Base-by-base conservation (phyloP, 2,329 filamentous ascomycete genomes). In the Pseudogymnoascus sp. region DNA sequence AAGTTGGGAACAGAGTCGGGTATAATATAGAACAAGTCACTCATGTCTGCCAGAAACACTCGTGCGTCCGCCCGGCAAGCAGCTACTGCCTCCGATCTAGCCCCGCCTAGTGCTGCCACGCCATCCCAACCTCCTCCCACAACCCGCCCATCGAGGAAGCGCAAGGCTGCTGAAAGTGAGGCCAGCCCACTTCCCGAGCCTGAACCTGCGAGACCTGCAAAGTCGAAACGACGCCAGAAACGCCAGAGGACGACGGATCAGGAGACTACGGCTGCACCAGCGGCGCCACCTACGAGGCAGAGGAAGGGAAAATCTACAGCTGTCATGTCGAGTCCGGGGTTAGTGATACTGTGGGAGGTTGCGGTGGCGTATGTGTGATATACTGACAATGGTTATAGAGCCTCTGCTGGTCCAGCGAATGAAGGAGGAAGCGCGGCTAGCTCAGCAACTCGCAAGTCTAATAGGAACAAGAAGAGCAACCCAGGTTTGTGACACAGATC, bases 11-110 rank as follows among this genome's bases (percentile, higher is more conserved):
- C 16, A 44, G 59, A 60, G 44, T 42, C 40, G 53, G 64, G 63
- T 61, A 64, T 18, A 36, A 28, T 65, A 42, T 40, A 66, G 64
- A 63, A 59, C 67, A 70, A 64, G 67, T 81, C 50, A 88, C 90
- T 93, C 87, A 97, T 96, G 92, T 91, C 90, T 86, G 82, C 87
- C 85, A 97, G 93, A 90, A 88, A 95, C 73, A 97, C 93, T 83
- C 91, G 93, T 82, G 95, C 93, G 73, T 89, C 93, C 78, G 89
- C 93, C 81, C 92, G 92, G 82, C 88, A 91, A 85, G 90, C 90
- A 81, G 89, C 90, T 75, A 85, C 73, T 70, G 68, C 73, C 67
- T 68, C 71, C 69, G 66, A 71, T 60, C 68, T 72, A 59, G 70
- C 76, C 71, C 71, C 73, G 67, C 72, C 77, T 73, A 74, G 78